Conservation (phyloP, 805 yeast genomes). For the Maudiozyma bulderi region DNA sequence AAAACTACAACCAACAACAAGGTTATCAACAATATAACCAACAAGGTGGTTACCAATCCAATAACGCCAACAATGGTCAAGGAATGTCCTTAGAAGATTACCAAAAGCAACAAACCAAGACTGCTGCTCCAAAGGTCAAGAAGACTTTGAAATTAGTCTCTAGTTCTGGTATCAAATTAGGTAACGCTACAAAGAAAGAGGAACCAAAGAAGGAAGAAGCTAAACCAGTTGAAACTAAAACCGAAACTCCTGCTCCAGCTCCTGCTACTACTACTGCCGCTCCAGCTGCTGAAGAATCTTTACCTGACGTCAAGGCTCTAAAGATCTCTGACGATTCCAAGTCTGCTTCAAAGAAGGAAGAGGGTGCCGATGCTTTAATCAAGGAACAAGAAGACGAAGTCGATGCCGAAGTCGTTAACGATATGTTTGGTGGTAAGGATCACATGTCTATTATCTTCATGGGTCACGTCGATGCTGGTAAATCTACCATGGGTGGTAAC, state of each 20-base stretch:
- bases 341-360: slow-evolving; percentile 17
- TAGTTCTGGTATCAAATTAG: slow-evolving; percentile 56
- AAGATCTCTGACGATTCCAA: slow-evolving; percentile 25
- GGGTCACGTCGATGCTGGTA: slow-evolving; percentile 99
- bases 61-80: slow-evolving; percentile 21
- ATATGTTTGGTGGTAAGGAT: slow-evolving; percentile 94
- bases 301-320: slow-evolving; percentile 26
- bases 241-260: background rate
- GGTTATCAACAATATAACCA: slow-evolving; percentile 7
- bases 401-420: slow-evolving; percentile 81
- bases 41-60: slow-evolving; percentile 11
- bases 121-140: slow-evolving; percentile 45
- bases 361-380: slow-evolving; percentile 41
- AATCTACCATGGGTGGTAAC: slow-evolving; percentile 99
- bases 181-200: slow-evolving; percentile 38
- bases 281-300: slow-evolving; percentile 6
- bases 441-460: slow-evolving; percentile 93
- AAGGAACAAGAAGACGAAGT: slow-evolving; percentile 72
- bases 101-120: slow-evolving; percentile 51
- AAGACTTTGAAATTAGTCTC: slow-evolving; percentile 58
- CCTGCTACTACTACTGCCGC: background rate
- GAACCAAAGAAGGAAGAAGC: background rate
- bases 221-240: background rate
- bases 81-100: slow-evolving; percentile 78
- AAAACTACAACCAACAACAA: slow-evolving; percentile 3